Conservation (phyloP, 306 rosid genomes). For the Alnus rubra region DNA sequence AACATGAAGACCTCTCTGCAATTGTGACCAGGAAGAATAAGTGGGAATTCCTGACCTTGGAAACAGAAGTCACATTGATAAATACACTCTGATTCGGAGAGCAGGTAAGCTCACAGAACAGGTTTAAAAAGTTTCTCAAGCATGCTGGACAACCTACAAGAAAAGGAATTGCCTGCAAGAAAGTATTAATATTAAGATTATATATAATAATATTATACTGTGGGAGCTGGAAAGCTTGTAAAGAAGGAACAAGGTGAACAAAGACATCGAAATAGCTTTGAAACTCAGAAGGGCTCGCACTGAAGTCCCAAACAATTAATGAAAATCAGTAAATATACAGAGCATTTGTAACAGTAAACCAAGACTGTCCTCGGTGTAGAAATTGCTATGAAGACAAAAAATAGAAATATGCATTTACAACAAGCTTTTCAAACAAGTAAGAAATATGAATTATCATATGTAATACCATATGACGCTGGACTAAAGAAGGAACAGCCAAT, state of each 20-base stretch:
- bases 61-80: constrained; percentile 82
- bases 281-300: background rate
- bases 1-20: background rate
- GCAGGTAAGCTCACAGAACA: constrained; percentile 97
- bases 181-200: constrained; percentile 15
- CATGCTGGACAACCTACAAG: constrained; percentile 99
- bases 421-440: background rate
- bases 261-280: background rate
- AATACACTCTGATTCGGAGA: constrained; percentile 96
- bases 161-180: constrained; percentile 92
- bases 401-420: constrained; percentile 8
- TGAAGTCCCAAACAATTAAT: background rate
- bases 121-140: constrained; percentile 92
- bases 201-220: constrained; percentile 1
- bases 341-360: background rate
- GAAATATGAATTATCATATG: background rate
- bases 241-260: constrained; percentile 18
- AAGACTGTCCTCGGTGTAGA: background rate
- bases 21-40: constrained; percentile 4
- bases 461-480: background rate
- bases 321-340: background rate
- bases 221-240: constrained; percentile 7
- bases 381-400: constrained; percentile 1
- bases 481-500: background rate
- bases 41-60: constrained; percentile 53